Percentiles rank a stretch among this genome's conserved stretches.
phyloP scores from a whole-genome alignment of 2,329 filamentous ascomycete species.

The Trichoderma oligosporum region DNA sequence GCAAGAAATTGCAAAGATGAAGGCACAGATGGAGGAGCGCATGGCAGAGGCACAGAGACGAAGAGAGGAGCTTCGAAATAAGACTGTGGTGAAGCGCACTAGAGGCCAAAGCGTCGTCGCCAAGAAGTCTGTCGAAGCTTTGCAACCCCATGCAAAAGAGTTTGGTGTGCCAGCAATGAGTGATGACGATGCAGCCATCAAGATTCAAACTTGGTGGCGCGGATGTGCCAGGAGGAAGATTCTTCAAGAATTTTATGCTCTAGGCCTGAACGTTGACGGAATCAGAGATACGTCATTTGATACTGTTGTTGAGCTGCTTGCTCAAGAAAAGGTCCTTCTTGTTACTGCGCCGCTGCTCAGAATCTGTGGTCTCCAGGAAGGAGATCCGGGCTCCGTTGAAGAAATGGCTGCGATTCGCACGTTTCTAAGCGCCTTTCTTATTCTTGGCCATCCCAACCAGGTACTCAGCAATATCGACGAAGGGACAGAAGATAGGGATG shows the following conservation, averaged over 20 bases:
- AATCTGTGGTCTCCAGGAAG: constrained; percentile 66
- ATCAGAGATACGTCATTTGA: constrained; percentile 70
- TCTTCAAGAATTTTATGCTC: constrained; percentile 61
- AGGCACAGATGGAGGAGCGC: constrained; percentile 73
- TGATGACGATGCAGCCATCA: constrained; percentile 58
- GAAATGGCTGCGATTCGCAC: constrained; percentile 70
- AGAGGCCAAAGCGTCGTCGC: constrained; percentile 50
- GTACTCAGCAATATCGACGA: constrained; percentile 73
- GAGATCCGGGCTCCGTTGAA: constrained; percentile 57
- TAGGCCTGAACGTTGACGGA: constrained; percentile 66
- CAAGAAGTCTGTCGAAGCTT: constrained; percentile 47
- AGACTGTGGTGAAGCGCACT: constrained; percentile 49
- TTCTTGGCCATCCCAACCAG: constrained; percentile 72
- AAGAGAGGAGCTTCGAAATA: constrained; percentile 59
- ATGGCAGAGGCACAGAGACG: constrained; percentile 73
- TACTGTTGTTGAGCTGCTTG: constrained; percentile 65
- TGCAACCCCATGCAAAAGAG: constrained; percentile 51
- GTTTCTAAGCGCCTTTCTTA: constrained; percentile 76
- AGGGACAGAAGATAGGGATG: constrained; percentile 52
- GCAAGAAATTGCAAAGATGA: constrained; percentile 65
- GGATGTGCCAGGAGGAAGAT: constrained; percentile 53
- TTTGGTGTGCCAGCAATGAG: constrained; percentile 45
- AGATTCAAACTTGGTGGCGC: constrained; percentile 70
- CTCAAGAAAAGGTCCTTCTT: constrained; percentile 61
- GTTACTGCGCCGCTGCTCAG: constrained; percentile 64